Percentiles rank a stretch among this genome's conserved stretches.
Evolutionary conservation across 2,329 filamentous ascomycete genomes (phyloP).

Genomic region (Aureobasidium melanogenum): DNA sequence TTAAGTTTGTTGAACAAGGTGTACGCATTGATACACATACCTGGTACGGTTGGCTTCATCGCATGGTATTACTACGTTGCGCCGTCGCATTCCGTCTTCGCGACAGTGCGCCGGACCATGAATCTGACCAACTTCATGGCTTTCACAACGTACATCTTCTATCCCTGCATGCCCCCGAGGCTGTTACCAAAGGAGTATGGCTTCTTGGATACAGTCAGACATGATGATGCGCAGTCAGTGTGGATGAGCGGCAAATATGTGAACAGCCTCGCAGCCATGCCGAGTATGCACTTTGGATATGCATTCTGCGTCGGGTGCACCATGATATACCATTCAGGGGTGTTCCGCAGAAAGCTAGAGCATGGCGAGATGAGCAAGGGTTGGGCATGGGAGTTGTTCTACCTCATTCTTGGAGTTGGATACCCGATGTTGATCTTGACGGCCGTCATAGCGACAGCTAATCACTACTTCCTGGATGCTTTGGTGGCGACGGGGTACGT

Average conservation of each 20-base stretch:
- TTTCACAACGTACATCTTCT: conserved; percentile 44
- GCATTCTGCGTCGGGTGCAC: conserved; percentile 45
- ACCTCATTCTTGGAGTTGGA: conserved; percentile 38
- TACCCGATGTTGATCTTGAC: conserved; percentile 48
- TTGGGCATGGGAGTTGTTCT: conserved; percentile 34
- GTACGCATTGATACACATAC: conserved; percentile 53
- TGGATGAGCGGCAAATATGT: conserved; percentile 40
- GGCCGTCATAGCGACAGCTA: conserved; percentile 52
- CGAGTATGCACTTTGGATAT: conserved; percentile 48
- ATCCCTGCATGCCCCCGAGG: conserved; percentile 45
- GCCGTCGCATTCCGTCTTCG: conserved; percentile 38
- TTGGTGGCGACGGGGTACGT: conserved; percentile 39
- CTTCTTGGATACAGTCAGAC: conserved; percentile 39
- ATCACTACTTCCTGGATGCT: conserved; percentile 50
- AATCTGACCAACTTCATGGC: conserved; percentile 46
- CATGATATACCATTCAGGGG: conserved; percentile 44
- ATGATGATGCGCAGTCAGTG: conserved; percentile 38
- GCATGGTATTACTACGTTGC: conserved; percentile 56
- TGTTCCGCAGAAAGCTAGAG: conserved; percentile 35
- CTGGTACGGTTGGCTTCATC: conserved; percentile 53
- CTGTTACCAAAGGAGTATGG: conserved; percentile 37
- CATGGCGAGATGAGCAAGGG: conserved; percentile 35
- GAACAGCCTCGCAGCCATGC: conserved; percentile 39
- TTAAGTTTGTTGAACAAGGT: conserved; percentile 50
- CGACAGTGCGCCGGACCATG: conserved; percentile 36